phyloP scores from a whole-genome alignment of 176 grass and related monocot species.

The sorghum (Sorghum bicolor) region DNA sequence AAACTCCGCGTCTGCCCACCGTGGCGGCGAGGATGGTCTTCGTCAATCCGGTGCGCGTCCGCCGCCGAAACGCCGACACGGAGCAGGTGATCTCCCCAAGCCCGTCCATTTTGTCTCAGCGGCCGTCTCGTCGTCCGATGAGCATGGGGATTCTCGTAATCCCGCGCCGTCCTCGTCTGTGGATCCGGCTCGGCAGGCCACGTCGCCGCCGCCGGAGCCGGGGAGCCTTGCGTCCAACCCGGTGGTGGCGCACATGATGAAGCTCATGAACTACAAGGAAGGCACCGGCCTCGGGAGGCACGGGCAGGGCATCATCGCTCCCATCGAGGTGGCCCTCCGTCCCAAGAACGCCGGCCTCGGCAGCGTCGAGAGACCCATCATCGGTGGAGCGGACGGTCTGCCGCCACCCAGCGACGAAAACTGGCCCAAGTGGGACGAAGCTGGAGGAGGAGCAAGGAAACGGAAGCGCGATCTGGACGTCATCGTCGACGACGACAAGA shows the following conservation, averaged over 20 bases:
- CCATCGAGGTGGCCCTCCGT: constrained; percentile 28
- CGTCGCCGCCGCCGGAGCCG: background rate
- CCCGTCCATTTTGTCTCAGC: constrained; percentile 34
- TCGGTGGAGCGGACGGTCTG: background rate
- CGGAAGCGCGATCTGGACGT: background rate
- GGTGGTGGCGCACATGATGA: constrained; percentile 44
- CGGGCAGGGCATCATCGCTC: constrained; percentile 54
- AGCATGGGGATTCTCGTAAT: background rate
- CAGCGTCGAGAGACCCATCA: constrained; percentile 21
- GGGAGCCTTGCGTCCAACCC: constrained; percentile 27
- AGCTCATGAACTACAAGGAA: constrained; percentile 62
- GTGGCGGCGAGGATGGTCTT: background rate
- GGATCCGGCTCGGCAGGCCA: background rate
- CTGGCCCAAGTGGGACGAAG: constrained; percentile 41
- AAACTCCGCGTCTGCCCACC: background rate
- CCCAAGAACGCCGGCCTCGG: constrained; percentile 52
- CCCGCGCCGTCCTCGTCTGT: too few species aligned
- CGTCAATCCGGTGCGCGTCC: background rate
- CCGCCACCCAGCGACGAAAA: background rate
- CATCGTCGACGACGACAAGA: background rate
- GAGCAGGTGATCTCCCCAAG: constrained; percentile 32
- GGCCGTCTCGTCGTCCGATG: background rate
- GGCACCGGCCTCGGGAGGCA: constrained; percentile 66
- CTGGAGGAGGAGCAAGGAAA: constrained; percentile 16
- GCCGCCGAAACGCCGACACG: constrained; percentile 11